phyloP scores from a whole-genome alignment of 495 filamentous ascomycete species.

The Trichoderma parareesei region DNA sequence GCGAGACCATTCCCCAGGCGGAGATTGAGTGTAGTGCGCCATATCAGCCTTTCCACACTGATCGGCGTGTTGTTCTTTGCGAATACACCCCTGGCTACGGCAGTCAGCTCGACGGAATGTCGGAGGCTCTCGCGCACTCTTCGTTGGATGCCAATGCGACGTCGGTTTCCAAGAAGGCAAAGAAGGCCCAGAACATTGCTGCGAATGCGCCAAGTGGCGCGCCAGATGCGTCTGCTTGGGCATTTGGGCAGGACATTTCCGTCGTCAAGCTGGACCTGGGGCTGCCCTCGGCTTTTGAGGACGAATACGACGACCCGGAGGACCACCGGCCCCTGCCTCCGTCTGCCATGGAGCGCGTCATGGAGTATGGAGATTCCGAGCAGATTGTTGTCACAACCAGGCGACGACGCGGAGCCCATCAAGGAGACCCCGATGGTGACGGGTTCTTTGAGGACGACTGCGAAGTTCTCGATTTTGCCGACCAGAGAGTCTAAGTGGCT shows the following conservation, averaged over 20 bases:
- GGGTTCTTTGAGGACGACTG: constrained; percentile 94
- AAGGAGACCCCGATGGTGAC: constrained; percentile 51
- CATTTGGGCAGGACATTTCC: constrained; percentile 58
- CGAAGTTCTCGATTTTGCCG: constrained; percentile 85
- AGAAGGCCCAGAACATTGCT: constrained; percentile 6
- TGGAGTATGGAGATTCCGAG: constrained; percentile 60
- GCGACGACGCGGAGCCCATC: constrained; percentile 49
- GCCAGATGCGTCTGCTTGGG: constrained; percentile 41
- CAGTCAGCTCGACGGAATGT: constrained; percentile 20
- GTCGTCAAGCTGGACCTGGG: constrained; percentile 56
- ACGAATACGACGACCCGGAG: constrained; percentile 46
- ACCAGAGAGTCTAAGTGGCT: constrained; percentile 60
- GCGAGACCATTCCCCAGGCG: constrained; percentile 65
- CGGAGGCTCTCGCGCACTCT: constrained; percentile 22
- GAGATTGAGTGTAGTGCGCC: constrained; percentile 90
- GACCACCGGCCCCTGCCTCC: constrained; percentile 44
- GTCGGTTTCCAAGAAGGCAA: constrained; percentile 15
- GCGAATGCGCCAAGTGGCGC: neutral
- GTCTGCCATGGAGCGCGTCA: constrained; percentile 48
- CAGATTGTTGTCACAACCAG: constrained; percentile 76
- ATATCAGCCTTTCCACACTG: constrained; percentile 86
- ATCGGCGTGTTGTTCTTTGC: constrained; percentile 65
- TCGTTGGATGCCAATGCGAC: constrained; percentile 22
- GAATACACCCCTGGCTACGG: constrained; percentile 21
- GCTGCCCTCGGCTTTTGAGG: constrained; percentile 31